Base-by-base conservation (phyloP, 192 early-diverging fungal genomes). In the Diversispora eburnea region DNA sequence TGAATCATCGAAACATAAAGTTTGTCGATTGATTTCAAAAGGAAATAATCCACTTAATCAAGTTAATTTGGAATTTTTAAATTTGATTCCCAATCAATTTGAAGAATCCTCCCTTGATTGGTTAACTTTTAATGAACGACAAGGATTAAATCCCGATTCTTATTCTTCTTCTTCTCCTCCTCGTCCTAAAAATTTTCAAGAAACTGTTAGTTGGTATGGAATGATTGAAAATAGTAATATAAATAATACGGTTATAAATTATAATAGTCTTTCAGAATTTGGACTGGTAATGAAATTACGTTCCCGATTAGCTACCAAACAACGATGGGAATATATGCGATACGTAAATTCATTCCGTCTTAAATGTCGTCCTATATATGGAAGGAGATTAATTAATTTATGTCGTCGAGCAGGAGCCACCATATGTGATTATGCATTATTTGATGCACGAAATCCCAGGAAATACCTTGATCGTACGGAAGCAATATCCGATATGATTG, bases 331-430 rank as follows among this genome's bases (percentile, higher is more conserved):
- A 8, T 70, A 81, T 20, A 67, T 86, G 47, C 52, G 54, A 25
- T 80, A 84, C 57, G 76, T 86, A 58, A 88, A 86, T 61, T 42
- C 64, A 5, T 80, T 78, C 58, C 63, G 83, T 47, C 83, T 81
- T 49, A 67, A 58, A 45, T 59, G 64, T 13, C 72, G 77, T 22
- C 66, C 84, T 25, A 45, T 86, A 39, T 85, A 79, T 65, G 86
- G 83, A 12, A 75, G 73, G 15, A 80, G 74, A 25, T 49, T 86
- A 4, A 69, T 88, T 12, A 59, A 71, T 0, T 51, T 84, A 51
- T 81, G 78, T 39, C 72, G 71, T 4, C 19, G 54, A 39, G 63
- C 74, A 8, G 52, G 76, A 62, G 48, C 65, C 20, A 74, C 48
- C 41, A 5, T 20, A 12, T 67, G 54, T 22, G 15, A 54, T 9